These are phyloP conservation scores for Glonium stellatum DNA, from an alignment of 495 filamentous ascomycete species.

Conservation along the genomic window DNA sequence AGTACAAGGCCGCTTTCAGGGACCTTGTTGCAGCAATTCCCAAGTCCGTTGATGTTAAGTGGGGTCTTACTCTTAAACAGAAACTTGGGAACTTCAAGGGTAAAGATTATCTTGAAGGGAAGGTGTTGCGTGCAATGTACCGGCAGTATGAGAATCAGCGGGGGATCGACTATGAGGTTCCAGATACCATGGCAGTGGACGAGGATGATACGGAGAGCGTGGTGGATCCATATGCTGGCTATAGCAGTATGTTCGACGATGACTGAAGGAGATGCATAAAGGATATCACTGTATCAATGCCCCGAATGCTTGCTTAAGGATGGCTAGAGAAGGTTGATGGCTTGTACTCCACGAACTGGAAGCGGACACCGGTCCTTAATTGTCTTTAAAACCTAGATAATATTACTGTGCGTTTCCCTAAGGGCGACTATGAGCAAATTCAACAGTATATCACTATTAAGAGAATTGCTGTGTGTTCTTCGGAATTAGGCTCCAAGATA, in stretches of 20 bases:
- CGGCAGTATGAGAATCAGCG: not conserved
- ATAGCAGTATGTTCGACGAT: not conserved
- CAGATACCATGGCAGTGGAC: not conserved
- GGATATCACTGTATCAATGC: no score
- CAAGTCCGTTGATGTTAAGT: not conserved
- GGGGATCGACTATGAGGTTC: not conserved
- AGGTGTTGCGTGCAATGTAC: not conserved
- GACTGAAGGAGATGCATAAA: not conserved
- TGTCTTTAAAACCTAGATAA: no score
- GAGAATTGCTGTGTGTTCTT: no score
- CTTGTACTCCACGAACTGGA: no score
- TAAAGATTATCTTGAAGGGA: not conserved
- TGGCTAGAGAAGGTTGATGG: no score
- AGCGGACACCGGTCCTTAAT: no score
- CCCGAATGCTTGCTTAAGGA: no score
- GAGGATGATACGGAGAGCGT: not conserved
- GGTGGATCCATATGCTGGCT: not conserved
- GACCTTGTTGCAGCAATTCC: not conserved
- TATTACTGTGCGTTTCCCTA: no score
- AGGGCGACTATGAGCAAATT: no score
- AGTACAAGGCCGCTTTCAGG: not conserved
- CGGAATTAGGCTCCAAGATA: no score
- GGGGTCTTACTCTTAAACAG: not conserved
- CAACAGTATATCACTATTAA: no score
- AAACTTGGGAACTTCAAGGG: not conserved